A percentile compares a stretch with the other conserved stretches of the same genome.
Conservation (phyloP, 1,284 basidiomycete species). For the Cryptococcus amylolentus region DNA sequence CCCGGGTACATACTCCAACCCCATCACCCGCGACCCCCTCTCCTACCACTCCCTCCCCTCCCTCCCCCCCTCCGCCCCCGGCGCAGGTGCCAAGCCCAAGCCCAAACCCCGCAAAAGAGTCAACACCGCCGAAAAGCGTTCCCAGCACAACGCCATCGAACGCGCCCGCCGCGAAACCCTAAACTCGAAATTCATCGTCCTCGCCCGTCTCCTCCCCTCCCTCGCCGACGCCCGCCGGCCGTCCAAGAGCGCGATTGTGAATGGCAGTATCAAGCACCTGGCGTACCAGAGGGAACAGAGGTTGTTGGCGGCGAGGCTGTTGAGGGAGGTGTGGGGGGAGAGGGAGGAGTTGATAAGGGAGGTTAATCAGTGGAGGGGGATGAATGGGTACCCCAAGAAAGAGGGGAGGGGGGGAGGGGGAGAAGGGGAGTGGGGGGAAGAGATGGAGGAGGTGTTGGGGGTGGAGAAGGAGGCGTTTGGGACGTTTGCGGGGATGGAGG, state of each 20-base stretch:
- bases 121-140: slow-evolving; percentile 88
- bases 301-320: slow-evolving; percentile 68
- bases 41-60: slow-evolving; percentile 13
- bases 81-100: slow-evolving; percentile 16
- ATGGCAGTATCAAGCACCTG: slow-evolving; percentile 80
- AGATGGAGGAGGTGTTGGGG: slow-evolving; percentile 40
- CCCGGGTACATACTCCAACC: slow-evolving; percentile 4
- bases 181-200: slow-evolving; percentile 79
- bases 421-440: slow-evolving; percentile 46
- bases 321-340: slow-evolving; percentile 70
- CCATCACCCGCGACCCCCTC: slow-evolving; percentile 13
- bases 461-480: slow-evolving; percentile 51
- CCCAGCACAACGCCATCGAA: slow-evolving; percentile 93
- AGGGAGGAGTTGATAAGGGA: slow-evolving; percentile 75
- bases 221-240: slow-evolving; percentile 84
- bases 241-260: slow-evolving; percentile 91
- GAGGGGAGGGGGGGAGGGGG: slow-evolving; percentile 47
- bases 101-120: slow-evolving; percentile 62
- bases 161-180: slow-evolving; percentile 84
- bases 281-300: slow-evolving; percentile 75
- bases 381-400: slow-evolving; percentile 56
- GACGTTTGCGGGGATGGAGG: slow-evolving; percentile 40
- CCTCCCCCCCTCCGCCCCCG: slow-evolving; percentile 13
- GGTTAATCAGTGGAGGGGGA: slow-evolving; percentile 81
- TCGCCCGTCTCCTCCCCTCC: slow-evolving; percentile 82